Base-by-base conservation (phyloP, 208 protist genomes). In the Crithidia expoeki region DNA sequence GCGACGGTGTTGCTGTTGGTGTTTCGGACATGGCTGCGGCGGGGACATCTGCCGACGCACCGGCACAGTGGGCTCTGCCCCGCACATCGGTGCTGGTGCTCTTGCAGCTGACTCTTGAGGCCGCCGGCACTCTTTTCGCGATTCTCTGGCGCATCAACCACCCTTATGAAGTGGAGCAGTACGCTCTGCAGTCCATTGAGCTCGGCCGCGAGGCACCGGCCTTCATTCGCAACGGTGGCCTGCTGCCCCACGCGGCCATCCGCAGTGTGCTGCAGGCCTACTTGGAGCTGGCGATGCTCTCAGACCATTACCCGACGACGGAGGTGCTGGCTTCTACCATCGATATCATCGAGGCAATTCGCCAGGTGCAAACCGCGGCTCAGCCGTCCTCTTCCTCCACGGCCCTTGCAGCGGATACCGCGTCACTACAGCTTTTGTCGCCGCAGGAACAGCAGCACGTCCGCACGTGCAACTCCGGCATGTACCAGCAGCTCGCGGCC, bases 361-460 rank as follows among this genome's bases (percentile, higher is more conserved):
- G 76, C 1, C 64, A 74, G 46, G 76, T 89, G 64, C 91, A 93
- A 56, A 57, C 44, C 25, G 60, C 50, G 44, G 79, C 74, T 10
- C 63, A 76, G 62, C 40, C 69, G 21, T 55, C 59, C 42, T 25
- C 55, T 21, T 27, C 71, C 9, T 21, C 53, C 0, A 6, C 32
- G 4, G 11, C 47, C 5, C 75, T 61, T 12, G 68, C 85, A 17
- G 64, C 56, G 3, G 82, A 84, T 33, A 49, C 62, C 7, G 57
- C 56, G 50, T 62, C 80, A 0, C 52, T 84, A 49, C 85, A 87
- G 68, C 83, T 79, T 2, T 74, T 92, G 17, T 86, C 81, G 65
- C 85, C 86, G 28, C 88, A 90, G 74, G 91, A 90, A 74, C 91
- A 94, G 65, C 91, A 94, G 67, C 87, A 92, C 72, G 81, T 92